Evolutionary conservation across 2,329 filamentous ascomycete species (phyloP).

Genomic region (Hortaea werneckii): DNA sequence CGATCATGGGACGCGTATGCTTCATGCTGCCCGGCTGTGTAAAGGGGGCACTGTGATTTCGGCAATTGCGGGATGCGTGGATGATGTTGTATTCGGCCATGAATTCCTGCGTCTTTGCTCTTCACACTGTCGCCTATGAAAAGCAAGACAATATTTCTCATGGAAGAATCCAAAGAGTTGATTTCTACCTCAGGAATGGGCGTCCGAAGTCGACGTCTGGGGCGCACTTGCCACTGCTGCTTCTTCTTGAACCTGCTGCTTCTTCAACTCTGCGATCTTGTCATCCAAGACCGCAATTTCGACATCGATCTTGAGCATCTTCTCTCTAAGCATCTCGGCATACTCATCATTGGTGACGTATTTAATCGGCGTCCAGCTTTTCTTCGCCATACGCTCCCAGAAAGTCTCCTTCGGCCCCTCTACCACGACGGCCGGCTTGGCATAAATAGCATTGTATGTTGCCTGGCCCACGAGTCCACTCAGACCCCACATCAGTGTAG

Average conservation of each 20-base stretch:
- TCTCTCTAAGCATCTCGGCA: conserved; percentile 58
- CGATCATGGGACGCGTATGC: no score
- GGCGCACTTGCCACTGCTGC: neutral
- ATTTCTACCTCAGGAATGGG: no score
- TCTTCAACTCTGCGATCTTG: conserved; percentile 48
- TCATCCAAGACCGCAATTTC: conserved; percentile 74
- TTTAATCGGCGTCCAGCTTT: conserved; percentile 62
- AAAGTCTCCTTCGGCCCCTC: conserved; percentile 31
- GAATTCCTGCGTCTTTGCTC: no score
- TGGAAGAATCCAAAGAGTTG: no score
- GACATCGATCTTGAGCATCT: conserved; percentile 59
- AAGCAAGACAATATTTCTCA: no score
- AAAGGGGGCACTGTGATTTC: no score
- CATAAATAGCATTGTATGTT: conserved; percentile 43
- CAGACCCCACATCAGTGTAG: conserved; percentile 48
- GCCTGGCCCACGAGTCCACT: conserved; percentile 49
- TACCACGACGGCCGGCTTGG: conserved; percentile 14
- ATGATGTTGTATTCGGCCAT: no score
- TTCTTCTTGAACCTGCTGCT: conserved; percentile 10
- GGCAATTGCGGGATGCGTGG: no score
- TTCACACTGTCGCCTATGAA: no score
- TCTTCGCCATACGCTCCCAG: conserved; percentile 44
- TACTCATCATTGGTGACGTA: conserved; percentile 65
- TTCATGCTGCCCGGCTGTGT: no score
- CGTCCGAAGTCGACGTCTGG: no score